Evolutionary conservation across 305 asterid genomes (phyloP).

Genomic region (Rubia tinctorum): DNA sequence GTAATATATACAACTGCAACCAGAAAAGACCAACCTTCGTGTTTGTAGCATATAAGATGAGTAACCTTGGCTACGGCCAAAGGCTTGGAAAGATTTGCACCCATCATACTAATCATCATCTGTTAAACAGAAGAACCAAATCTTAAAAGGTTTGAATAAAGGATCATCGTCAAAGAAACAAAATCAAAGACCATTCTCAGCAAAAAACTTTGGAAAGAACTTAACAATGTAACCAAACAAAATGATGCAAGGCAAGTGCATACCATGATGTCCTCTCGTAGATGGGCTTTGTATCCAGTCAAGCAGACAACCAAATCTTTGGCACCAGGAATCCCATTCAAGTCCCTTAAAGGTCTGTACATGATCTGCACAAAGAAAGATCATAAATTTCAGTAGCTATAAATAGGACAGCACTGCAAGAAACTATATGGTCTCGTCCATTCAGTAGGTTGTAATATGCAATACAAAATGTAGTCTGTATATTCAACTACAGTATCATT

Average conservation of each 20-base stretch:
- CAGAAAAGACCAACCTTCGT: conserved; percentile 56
- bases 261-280: conserved; percentile 88
- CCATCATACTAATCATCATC: conserved; percentile 92
- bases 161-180: background rate
- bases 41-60: conserved; percentile 94
- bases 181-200: background rate
- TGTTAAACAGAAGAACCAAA: conserved; percentile 21
- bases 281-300: conserved; percentile 80
- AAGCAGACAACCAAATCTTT: conserved; percentile 62
- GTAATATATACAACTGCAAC: background rate
- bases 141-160: conserved; percentile 15
- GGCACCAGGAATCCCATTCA: conserved; percentile 83
- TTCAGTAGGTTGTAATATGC: background rate
- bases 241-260: conserved; percentile 17
- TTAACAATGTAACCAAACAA: background rate
- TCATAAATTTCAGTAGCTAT: conserved; percentile 10
- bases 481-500: too few species aligned
- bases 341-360: conserved; percentile 63
- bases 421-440: background rate
- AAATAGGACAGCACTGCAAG: background rate
- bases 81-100: conserved; percentile 84
- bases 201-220: background rate
- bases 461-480: background rate
- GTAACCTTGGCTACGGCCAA: conserved; percentile 73
- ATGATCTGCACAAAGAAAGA: conserved; percentile 44